Base-by-base conservation (phyloP, 805 yeast species). In the Blastobotrys parvus region DNA sequence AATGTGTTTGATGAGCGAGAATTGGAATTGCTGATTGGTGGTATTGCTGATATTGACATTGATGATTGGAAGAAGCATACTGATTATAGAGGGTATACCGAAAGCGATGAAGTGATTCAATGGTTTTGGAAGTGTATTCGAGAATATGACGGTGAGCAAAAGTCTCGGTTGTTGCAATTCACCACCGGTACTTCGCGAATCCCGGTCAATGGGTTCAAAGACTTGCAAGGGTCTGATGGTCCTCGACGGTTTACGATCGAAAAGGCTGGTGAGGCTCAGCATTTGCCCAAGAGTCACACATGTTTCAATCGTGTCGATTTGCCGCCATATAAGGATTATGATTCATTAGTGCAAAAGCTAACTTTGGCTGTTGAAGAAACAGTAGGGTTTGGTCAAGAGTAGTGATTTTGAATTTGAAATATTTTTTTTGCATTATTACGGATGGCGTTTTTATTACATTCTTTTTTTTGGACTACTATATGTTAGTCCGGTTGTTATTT, bases 51-150 rank as follows among this genome's bases (percentile, higher is more conserved):
- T 58, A 90, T 92, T 57, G 98, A 92, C 64, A 84, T 90, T 45
- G 97, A 89, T 52, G 99, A 92, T 70, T 92, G 99, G 99, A 92
- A 88, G 69, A 89, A 87, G 62, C 97, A 92, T 64, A 92, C 99
- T 17, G 99, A 92, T 65, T 92, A 92, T 68, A 79, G 98, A 69
- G 98, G 98, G 3, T 92, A 90, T 66, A 90, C 88, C 62, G 97
- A 92, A 67, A 78, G 78, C 51, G 98, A 92, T 66, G 95, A 88
- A 67, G 96, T 88, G 40, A 80, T 92, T 54, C 94, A 90, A 69
- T 92, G 98, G 98, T 92, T 92, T 77, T 92, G 98, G 98, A 80
- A 78, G 64, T 83, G 94, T 67, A 80, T 92, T 54, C 71, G 80
- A 41, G 85, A 81, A 60, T 89, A 97, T 97, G 97, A 92, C 62